Evolutionary conservation across 495 filamentous ascomycete species (phyloP).

Genomic region (Cudoniella acicularis): DNA sequence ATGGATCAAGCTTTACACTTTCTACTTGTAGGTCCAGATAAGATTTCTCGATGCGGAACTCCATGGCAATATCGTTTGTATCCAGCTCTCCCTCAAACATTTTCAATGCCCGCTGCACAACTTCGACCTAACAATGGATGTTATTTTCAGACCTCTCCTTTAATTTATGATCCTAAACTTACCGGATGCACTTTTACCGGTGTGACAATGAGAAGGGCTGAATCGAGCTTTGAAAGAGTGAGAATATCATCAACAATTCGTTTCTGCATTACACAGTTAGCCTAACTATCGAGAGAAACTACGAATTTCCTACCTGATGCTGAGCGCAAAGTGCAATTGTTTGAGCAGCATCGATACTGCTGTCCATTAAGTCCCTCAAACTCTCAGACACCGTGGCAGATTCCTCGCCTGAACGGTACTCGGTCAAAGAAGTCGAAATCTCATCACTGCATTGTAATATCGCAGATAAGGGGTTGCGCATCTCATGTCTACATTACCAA

Average conservation of each 20-base stretch:
- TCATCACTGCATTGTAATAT: conserved; percentile 81
- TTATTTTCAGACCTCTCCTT: background rate
- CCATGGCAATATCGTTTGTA: conserved; percentile 66
- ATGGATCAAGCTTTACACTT: conserved; percentile 78
- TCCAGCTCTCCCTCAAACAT: conserved; percentile 82
- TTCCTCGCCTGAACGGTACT: conserved; percentile 30
- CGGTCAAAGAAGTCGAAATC: conserved; percentile 53
- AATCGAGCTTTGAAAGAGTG: conserved; percentile 82
- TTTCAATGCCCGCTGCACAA: conserved; percentile 65
- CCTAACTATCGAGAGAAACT: background rate
- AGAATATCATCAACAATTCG: conserved; percentile 76
- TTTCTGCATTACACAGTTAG: conserved; percentile 15
- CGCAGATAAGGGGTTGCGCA: conserved; percentile 78
- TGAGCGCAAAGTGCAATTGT: conserved; percentile 79
- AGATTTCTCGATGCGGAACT: conserved; percentile 62
- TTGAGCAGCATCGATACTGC: conserved; percentile 70
- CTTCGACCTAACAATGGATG: conserved; percentile 25
- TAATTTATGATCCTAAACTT: no score
- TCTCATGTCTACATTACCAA: conserved; percentile 60
- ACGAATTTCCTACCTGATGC: conserved; percentile 49
- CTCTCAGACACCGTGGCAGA: conserved; percentile 11
- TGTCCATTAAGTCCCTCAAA: conserved; percentile 38
- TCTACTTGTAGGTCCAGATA: conserved; percentile 60
- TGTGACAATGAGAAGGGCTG: conserved; percentile 69
- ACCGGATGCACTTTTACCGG: conserved; percentile 71